A percentile compares a stretch with the other conserved stretches of the same genome.
Conservation (phyloP, 75 land plant species). For the Sequoia sempervirens region DNA sequence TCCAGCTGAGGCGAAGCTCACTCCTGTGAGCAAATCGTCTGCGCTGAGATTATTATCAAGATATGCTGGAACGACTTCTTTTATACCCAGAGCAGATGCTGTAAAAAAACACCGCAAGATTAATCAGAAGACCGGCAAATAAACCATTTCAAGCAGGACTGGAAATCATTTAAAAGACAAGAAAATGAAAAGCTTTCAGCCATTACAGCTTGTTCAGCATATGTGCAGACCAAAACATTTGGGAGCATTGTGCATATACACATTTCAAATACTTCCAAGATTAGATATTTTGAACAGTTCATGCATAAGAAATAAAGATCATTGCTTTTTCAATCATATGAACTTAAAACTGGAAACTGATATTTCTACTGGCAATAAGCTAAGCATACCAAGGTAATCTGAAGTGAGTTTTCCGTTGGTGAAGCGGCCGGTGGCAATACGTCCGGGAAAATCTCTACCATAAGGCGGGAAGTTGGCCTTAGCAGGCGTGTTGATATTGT, state of each 20-base stretch:
- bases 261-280: too few relatives aligned
- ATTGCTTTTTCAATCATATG: neutral
- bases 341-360: neutral
- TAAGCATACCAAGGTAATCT: conserved; percentile 35
- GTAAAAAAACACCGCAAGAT: neutral
- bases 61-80: conserved; percentile 34
- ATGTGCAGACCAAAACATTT: too few relatives aligned
- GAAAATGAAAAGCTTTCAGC: neutral
- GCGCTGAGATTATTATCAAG: conserved; percentile 28
- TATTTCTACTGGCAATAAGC: neutral
- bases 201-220: too few relatives aligned
- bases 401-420: conserved; percentile 42
- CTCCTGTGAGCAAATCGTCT: conserved; percentile 35
- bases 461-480: conserved; percentile 55
- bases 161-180: neutral
- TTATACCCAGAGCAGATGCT: conserved; percentile 32
- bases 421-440: conserved; percentile 45
- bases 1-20: conserved; percentile 46
- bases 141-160: neutral
- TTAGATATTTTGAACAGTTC: too few relatives aligned
- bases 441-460: conserved; percentile 41
- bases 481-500: conserved; percentile 23
- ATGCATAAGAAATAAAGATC: neutral
- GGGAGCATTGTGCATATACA: too few relatives aligned
- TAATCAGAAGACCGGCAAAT: neutral